Percentiles rank a stretch among this genome's conserved stretches.
Conservation (phyloP, 2,329 filamentous ascomycete genomes). For the Apiospora marii region DNA sequence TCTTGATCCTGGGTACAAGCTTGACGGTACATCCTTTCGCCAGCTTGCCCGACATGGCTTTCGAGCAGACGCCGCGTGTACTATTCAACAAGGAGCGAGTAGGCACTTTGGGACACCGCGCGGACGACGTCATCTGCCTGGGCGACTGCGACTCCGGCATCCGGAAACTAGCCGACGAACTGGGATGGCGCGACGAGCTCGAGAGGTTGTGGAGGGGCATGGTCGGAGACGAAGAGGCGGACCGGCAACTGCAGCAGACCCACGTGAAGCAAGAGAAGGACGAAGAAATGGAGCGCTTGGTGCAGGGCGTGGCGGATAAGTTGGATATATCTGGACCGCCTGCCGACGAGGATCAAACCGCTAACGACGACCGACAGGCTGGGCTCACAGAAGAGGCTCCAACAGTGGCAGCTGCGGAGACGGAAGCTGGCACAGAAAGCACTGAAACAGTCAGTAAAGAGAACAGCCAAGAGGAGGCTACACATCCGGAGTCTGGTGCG, state of each 20-base stretch:
- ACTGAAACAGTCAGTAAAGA: background rate
- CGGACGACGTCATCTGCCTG: conserved; percentile 85
- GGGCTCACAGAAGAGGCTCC: conserved; percentile 6
- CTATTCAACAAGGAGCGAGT: conserved; percentile 89
- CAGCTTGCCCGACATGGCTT: conserved; percentile 72
- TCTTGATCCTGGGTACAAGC: conserved; percentile 89
- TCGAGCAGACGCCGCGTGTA: conserved; percentile 72
- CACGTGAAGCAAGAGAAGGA: background rate
- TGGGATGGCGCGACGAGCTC: conserved; percentile 88
- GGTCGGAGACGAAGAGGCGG: conserved; percentile 67
- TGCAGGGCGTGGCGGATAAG: conserved; percentile 42
- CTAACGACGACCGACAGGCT: conserved; percentile 16
- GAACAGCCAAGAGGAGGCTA: background rate
- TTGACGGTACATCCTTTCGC: conserved; percentile 90
- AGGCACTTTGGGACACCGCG: conserved; percentile 76
- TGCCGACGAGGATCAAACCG: conserved; percentile 20
- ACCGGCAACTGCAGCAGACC: conserved; percentile 49
- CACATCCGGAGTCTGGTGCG: background rate
- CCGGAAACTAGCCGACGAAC: conserved; percentile 75
- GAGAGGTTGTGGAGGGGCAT: conserved; percentile 76
- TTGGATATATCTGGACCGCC: conserved; percentile 33
- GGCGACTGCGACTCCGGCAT: conserved; percentile 87
- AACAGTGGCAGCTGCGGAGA: background rate
- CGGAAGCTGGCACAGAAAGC: background rate
- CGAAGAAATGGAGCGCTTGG: conserved; percentile 51